Conservation (phyloP, 2,329 filamentous ascomycete genomes). For the Fusarium humuli region DNA sequence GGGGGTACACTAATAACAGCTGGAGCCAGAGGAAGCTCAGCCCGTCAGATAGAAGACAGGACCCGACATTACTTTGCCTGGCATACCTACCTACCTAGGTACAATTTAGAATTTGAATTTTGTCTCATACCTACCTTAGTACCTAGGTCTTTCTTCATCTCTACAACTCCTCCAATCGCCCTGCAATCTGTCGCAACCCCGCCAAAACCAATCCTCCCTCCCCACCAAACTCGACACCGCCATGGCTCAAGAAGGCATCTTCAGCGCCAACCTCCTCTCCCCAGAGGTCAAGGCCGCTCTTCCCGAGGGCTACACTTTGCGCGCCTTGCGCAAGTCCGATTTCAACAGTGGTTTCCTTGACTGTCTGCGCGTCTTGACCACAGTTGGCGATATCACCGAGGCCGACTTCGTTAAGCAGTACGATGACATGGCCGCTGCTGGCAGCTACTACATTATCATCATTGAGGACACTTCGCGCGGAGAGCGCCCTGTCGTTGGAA, state of each 20-base stretch:
- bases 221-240: slow-evolving; percentile 42
- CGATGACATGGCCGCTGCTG: slow-evolving; percentile 80
- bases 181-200: slow-evolving; percentile 16
- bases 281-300: slow-evolving; percentile 77
- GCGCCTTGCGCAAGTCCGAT: slow-evolving; percentile 82
- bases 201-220: slow-evolving; percentile 13
- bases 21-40: slow-evolving; percentile 15
- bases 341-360: slow-evolving; percentile 88
- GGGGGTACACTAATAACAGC: slow-evolving; percentile 17
- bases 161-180: slow-evolving; percentile 19
- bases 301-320: slow-evolving; percentile 84
- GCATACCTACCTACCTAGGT: not conserved
- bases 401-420: slow-evolving; percentile 82
- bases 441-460: slow-evolving; percentile 87
- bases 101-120: not conserved
- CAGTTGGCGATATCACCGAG: slow-evolving; percentile 86
- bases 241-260: slow-evolving; percentile 70
- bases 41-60: slow-evolving; percentile 1
- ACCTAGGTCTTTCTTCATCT: not conserved
- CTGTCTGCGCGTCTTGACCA: slow-evolving; percentile 90
- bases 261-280: slow-evolving; percentile 81
- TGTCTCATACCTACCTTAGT: not conserved
- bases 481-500: slow-evolving; percentile 80
- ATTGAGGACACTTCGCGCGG: slow-evolving; percentile 76
- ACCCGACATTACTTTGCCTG: not conserved